These are phyloP conservation scores for Daldinia caldariorum DNA, from an alignment of 495 filamentous ascomycete species.

Conservation along the genomic window DNA sequence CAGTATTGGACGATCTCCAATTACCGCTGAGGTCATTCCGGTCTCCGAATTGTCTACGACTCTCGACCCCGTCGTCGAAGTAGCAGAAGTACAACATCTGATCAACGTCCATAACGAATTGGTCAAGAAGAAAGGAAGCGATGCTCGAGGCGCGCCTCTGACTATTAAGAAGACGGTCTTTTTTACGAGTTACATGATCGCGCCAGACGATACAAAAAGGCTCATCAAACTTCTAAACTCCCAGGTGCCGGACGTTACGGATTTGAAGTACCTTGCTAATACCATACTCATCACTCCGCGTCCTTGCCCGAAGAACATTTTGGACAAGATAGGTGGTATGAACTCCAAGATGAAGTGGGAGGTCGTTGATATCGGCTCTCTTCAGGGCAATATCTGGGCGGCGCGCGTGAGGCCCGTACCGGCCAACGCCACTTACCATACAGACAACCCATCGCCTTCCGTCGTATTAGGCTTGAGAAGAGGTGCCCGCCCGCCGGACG, in stretches of 20 bases:
- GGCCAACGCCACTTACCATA: constrained; percentile 69
- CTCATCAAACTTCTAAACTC: constrained; percentile 74
- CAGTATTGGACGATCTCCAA: constrained; percentile 61
- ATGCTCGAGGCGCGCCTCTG: constrained; percentile 54
- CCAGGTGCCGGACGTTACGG: constrained; percentile 63
- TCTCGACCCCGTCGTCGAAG: constrained; percentile 86
- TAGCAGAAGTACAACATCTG: constrained; percentile 86
- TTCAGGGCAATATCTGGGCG: constrained; percentile 87
- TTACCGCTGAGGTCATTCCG: constrained; percentile 84
- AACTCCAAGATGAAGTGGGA: constrained; percentile 84
- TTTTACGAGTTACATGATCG: constrained; percentile 94
- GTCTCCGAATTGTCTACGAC: constrained; percentile 78
- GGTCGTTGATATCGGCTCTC: constrained; percentile 76
- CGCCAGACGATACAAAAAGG: constrained; percentile 70
- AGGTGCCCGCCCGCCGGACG: constrained; percentile 79
- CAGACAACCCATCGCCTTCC: constrained; percentile 76
- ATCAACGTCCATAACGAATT: constrained; percentile 83
- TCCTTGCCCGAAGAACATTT: constrained; percentile 70
- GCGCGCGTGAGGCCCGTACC: constrained; percentile 79
- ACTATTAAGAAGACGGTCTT: constrained; percentile 86
- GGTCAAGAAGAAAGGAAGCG: constrained; percentile 49
- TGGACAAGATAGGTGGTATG: constrained; percentile 85
- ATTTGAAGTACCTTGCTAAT: constrained; percentile 86
- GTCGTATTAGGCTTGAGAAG: constrained; percentile 79
- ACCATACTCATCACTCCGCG: constrained; percentile 88